Base-by-base conservation (phyloP, 345 rosid species). In the Eucalyptus coolabah region DNA sequence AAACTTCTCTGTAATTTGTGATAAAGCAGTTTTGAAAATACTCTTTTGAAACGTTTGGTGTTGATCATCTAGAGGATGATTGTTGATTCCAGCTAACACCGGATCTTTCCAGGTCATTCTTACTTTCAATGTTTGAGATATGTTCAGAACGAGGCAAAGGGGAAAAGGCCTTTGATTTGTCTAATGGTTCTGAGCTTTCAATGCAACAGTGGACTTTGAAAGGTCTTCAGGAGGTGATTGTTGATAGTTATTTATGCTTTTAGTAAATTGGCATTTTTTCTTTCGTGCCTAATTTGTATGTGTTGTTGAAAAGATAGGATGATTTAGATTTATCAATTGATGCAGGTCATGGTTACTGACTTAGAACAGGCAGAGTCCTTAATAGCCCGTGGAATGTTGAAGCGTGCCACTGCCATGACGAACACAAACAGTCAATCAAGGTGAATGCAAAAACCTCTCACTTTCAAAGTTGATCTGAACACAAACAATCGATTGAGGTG, bases 401-500 rank as follows among this genome's bases (percentile, higher is more conserved):
- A 93, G 91, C 97, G 99, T 80, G 94, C 98, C 24, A 97, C 98
- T 3, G 97, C 98, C 86, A 94, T 90, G 93, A 97, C 99, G 26
- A 97, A 96, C 90, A 80, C 96, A 65, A 97, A 97, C 87, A 94
- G 95, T 90, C 98, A 96, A 85, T 96, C 98, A 59, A 98, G 99
- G 99, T 98, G 89, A 88, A 86, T 89, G 90, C 50, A 59, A 53
- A 87, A 19, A 65, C 47, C 34, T 83, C 86, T 85, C 30, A 12
- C n/a, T 81, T 82, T 37, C 47, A 77, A 77, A 11, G 24, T 26
- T 7, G 7, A 42, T 26, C 45, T 77, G 30, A 97, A 96, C 90
- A 80, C 96, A 65, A 97, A 97, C 87, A 94, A 94, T 90, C 98
- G 94, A 86, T 96, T 98, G 53, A 98, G 99, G 99, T 98, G 89